Base-by-base conservation (phyloP, 2,329 filamentous ascomycete species). In the Colletotrichum falcatum region DNA sequence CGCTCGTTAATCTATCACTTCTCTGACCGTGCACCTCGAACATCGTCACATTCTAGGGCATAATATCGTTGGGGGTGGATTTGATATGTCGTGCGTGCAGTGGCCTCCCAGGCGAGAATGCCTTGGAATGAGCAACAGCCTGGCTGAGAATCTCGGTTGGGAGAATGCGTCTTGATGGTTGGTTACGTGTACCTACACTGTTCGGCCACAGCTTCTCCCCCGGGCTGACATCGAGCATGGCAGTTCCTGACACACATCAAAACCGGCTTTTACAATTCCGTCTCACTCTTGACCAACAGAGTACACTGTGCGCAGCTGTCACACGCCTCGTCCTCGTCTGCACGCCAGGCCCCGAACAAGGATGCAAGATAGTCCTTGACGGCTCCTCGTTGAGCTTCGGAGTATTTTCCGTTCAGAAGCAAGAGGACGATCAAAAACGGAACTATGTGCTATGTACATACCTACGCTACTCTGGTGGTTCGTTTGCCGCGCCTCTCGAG, bases 391-490 rank as follows among this genome's bases (percentile, higher is more conserved):
- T 35, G 23, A 8, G 39, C 46, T 39, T 70, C 63, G 63, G 66
- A 61, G 62, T 20, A 49, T 16, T 69, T 61, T 37, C 49, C 62
- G 26, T 61, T 48, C 46, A 61, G 39, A 42, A 55, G 35, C 48
- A 56, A 35, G 46, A 44, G 33, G n/a, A 49, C n/a, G 28, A 48
- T 44, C 61, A 28, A 49, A 55, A 48, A 44, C 49, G 30, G 23
- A 65, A 42, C 39, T 55, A 42, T n/a, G 35, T 20, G 33, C 48
- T n/a, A n/a, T n/a, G n/a, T n/a, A n/a, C n/a, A n/a, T n/a, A n/a
- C n/a, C n/a, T n/a, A n/a, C n/a, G n/a, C n/a, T n/a, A n/a, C n/a
- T n/a, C n/a, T n/a, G n/a, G n/a, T n/a, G 48, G 35, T 23, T 54
- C 30, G 48, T 39, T 49, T 35, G 35, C 48, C 46, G 39, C 30